These are phyloP conservation scores for Bonia amplexicaulis DNA, from an alignment of 176 grass and related monocot genomes.

Conservation along the genomic window DNA sequence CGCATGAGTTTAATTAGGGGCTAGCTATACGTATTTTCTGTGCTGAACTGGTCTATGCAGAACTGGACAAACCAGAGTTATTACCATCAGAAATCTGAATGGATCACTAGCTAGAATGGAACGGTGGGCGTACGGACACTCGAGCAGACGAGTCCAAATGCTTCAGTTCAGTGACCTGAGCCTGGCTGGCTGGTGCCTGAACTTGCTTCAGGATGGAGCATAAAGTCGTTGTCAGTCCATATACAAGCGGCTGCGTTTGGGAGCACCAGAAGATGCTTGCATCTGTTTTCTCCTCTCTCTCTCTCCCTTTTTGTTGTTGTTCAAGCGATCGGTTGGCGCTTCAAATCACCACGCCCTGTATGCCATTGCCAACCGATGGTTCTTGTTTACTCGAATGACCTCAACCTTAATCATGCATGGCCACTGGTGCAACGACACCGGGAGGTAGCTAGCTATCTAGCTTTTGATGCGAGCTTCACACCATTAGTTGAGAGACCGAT, in stretches of 20 bases:
- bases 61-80: background rate
- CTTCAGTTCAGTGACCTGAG: constrained; percentile 20
- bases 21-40: background rate
- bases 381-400: background rate
- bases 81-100: background rate
- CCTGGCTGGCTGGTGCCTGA: constrained; percentile 1
- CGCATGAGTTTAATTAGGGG: background rate
- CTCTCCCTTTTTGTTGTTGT: background rate
- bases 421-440: constrained; percentile 24
- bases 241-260: background rate
- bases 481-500: constrained; percentile 9
- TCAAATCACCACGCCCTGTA: constrained; percentile 41
- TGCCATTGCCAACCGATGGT: background rate
- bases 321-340: constrained; percentile 16
- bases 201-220: constrained; percentile 33
- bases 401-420: constrained; percentile 26
- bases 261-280: constrained; percentile 16
- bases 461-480: constrained; percentile 11
- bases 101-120: background rate
- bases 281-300: background rate
- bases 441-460: background rate
- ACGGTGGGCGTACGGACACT: background rate
- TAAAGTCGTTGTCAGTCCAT: background rate
- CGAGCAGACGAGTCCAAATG: background rate
- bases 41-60: background rate